Evolutionary conservation across 176 grass and related monocot genomes (phyloP), one percentile per base, ranked within the genome.

Genomic region (Rhynchospora pubera): DNA sequence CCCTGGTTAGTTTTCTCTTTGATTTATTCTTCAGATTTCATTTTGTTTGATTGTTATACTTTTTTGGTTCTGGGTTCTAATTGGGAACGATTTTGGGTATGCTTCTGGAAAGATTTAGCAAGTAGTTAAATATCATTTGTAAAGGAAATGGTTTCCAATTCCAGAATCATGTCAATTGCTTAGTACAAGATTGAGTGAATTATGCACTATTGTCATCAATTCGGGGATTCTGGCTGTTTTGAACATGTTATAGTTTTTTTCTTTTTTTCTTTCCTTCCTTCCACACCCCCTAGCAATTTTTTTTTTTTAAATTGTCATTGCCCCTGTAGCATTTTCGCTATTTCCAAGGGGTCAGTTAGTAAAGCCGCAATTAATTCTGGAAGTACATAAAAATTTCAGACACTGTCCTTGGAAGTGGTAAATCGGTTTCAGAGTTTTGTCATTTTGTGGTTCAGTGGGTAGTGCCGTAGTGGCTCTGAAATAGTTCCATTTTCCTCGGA

Each of bases 1-100:
- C 89, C 85, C 95, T 15, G 82, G 95, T 97, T 84, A 24, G 90
- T 28, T n/a, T 46, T 0, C 14, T 52, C 58, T 72, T 44, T 44
- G 28, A 80, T 63, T 43, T 43, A 12, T 42, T 44, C 19, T 26
- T 80, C 14, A 61, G 62, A 80, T 83, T 68, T 66, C 18, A 19
- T 18, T 68, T 44, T 68, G 0, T 81, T 52, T 51, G 7, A 0
- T 81, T 19, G 8, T 39, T 34, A 19, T 75, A 7, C 28, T 62
- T 32, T 75, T 42, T 4, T 62, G 1, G 52, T 60, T 32, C 28
- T 59, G 12, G 47, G 18, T 45, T 58, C 13, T 55, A 26, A 55
- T 78, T 78, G 26, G 74, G 47, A 46, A 19, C 19, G 1, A 9
- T 78, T 53, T 22, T n/a, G n/a, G 24, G 11, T 78, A 18, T 7